These are phyloP conservation scores for Tuber microsphaerosporum DNA, from an alignment of 495 filamentous ascomycete genomes.

Conservation along the genomic window DNA sequence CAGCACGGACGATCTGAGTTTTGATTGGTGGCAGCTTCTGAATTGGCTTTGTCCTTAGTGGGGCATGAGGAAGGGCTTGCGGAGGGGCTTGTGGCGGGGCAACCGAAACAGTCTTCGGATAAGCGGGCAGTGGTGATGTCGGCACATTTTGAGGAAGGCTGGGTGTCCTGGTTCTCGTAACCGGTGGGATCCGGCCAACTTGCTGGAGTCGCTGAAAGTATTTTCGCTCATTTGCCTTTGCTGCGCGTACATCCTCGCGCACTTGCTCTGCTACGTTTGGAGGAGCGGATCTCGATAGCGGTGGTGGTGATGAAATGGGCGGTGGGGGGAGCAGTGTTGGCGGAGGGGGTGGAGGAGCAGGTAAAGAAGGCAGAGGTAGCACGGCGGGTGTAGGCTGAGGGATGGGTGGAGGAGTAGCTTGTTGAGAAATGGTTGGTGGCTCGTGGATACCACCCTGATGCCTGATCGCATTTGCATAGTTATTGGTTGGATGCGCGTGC, in stretches of 20 bases:
- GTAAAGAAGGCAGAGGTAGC: constrained; percentile 34
- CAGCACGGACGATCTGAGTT: constrained; percentile 24
- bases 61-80: constrained; percentile 2
- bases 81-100: not conserved
- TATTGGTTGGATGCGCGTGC: constrained; percentile 14
- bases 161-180: constrained; percentile 4
- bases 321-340: constrained; percentile 11
- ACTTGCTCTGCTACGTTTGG: constrained; percentile 19
- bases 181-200: constrained; percentile 73
- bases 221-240: constrained; percentile 38
- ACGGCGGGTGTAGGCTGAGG: constrained; percentile 45
- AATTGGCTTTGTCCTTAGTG: constrained; percentile 15
- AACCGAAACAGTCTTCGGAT: constrained; percentile 6
- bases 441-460: constrained; percentile 44
- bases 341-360: constrained; percentile 38
- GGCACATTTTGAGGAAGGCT: constrained; percentile 5
- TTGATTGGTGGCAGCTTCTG: constrained; percentile 33
- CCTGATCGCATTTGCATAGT: constrained; percentile 35
- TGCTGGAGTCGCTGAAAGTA: constrained; percentile 45
- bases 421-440: constrained; percentile 51
- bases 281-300: constrained; percentile 28
- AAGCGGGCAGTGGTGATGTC: not conserved
- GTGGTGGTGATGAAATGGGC: constrained; percentile 32
- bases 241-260: constrained; percentile 30
- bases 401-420: constrained; percentile 39